Base-by-base conservation (phyloP, 306 rosid genomes). In the Senna tora region DNA sequence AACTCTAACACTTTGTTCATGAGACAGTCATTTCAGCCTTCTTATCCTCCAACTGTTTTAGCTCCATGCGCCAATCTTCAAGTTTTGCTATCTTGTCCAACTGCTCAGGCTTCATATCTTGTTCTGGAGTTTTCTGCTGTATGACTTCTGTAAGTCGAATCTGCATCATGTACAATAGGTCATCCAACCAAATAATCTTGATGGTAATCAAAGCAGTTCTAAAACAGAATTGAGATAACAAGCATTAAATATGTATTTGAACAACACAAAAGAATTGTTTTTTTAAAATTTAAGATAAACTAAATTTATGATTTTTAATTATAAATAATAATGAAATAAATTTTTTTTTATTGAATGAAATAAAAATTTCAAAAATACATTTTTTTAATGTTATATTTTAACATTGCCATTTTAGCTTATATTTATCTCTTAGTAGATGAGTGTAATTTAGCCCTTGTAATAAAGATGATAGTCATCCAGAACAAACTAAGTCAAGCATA, bases 101-200 rank as follows among this genome's bases (percentile, higher is more conserved):
- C 84, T 88, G 97, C 71, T 87, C 97, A 0, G 89, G 85, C 71
- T 86, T 87, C 78, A 80, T 54, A 65, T 89, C 97, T 61, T 84
- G 84, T 71, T 73, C 77, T 67, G 77, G 51, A 19, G 82, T 74
- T 81, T 90, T 90, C 86, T 87, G 91, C 75, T 71, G 87, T 25
- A 83, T 89, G 30, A 88, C 86, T 81, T 92, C 97, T 10, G 89
- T 71, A 22, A 81, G 90, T 77, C 97, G 91, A 71, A 93, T 87
- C 98, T 93, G 87, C 89, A 86, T 17, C 36, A 4, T n/a, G 7
- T 28, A 21, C 39, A n/a, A n/a, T 25, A 25, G 3, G 15, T 33
- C 17, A 58, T n/a, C 17, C 43, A 58, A 33, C 22, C 65, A 58
- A 33, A 58, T 7, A 58, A 15, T n/a, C 15, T 54, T 15, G 13